These are phyloP conservation scores for Dictyostelium intermedium DNA, from an alignment of 78 protist species.

Conservation along the genomic window DNA sequence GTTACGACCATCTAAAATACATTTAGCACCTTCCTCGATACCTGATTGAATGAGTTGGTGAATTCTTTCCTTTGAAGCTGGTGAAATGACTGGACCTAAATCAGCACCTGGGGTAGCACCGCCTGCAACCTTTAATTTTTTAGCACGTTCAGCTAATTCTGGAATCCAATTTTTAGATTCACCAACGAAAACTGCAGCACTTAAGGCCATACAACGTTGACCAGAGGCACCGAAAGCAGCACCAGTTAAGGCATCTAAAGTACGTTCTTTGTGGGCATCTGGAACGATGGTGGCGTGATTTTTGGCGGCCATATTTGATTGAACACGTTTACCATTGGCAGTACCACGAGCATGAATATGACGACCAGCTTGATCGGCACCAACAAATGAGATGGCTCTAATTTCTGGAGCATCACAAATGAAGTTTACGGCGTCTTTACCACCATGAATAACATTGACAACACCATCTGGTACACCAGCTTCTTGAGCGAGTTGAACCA, in stretches of 20 bases:
- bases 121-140: slow-evolving; percentile 75
- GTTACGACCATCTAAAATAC: slow-evolving; percentile 93
- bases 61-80: slow-evolving; percentile 86
- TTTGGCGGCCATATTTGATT: slow-evolving; percentile 98
- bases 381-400: slow-evolving; percentile 98
- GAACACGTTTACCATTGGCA: slow-evolving; percentile 96
- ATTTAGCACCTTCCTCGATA: slow-evolving; percentile 91
- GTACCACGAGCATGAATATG: slow-evolving; percentile 93
- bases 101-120: slow-evolving; percentile 78
- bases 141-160: slow-evolving; percentile 90
- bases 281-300: slow-evolving; percentile 98
- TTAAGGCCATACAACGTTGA: slow-evolving; percentile 99
- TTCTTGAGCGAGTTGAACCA: slow-evolving; percentile 90
- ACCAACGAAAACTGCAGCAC: slow-evolving; percentile 96
- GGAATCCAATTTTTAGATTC: slow-evolving; percentile 87
- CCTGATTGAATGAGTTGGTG: slow-evolving; percentile 77
- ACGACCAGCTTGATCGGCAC: slow-evolving; percentile 86
- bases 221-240: slow-evolving; percentile 99
- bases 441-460: slow-evolving; percentile 89
- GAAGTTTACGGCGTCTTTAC: slow-evolving; percentile 92
- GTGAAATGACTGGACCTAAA: slow-evolving; percentile 96
- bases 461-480: slow-evolving; percentile 97
- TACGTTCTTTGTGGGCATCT: slow-evolving; percentile 93
- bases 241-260: slow-evolving; percentile 93
- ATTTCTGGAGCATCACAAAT: slow-evolving; percentile 94